phyloP scores from a whole-genome alignment of 225 moss, liverwort and hornwort species.

The Antitrichia curtipendula region DNA sequence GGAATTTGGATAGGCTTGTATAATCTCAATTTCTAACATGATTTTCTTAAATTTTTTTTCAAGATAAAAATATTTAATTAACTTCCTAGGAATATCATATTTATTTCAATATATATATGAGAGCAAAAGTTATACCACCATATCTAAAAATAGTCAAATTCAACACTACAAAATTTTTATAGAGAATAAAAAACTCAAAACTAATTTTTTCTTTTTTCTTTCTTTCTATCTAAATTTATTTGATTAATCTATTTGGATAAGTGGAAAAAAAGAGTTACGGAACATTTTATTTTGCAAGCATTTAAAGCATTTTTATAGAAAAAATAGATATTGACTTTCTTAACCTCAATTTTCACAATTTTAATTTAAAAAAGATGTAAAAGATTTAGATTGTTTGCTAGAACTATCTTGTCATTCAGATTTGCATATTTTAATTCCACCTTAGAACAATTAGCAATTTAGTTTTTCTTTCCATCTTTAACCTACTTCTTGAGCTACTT shows the following conservation, averaged over 20 bases:
- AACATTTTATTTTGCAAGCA: neutral
- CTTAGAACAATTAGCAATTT: neutral
- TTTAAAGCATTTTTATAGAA: neutral
- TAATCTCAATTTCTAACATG: neutral
- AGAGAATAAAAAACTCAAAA: neutral
- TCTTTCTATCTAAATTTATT: neutral
- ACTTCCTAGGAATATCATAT: neutral
- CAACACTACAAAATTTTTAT: neutral
- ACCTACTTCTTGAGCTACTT: too few species aligned
- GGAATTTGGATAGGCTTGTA: fast-evolving
- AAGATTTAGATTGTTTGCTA: fast-evolving
- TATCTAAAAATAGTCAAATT: neutral
- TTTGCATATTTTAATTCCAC: neutral
- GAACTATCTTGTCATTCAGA: neutral
- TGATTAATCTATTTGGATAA: too few species aligned
- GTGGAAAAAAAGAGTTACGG: too few species aligned
- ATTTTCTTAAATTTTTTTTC: neutral
- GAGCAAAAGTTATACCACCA: neutral
- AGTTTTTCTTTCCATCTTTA: neutral
- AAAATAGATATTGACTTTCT: neutral
- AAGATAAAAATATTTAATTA: neutral
- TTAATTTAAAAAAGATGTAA: neutral
- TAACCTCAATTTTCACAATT: neutral
- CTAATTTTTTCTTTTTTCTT: neutral
- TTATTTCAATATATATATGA: neutral